Conservation (phyloP, 768 basidiomycete genomes). For the Myochromella boudieri region DNA sequence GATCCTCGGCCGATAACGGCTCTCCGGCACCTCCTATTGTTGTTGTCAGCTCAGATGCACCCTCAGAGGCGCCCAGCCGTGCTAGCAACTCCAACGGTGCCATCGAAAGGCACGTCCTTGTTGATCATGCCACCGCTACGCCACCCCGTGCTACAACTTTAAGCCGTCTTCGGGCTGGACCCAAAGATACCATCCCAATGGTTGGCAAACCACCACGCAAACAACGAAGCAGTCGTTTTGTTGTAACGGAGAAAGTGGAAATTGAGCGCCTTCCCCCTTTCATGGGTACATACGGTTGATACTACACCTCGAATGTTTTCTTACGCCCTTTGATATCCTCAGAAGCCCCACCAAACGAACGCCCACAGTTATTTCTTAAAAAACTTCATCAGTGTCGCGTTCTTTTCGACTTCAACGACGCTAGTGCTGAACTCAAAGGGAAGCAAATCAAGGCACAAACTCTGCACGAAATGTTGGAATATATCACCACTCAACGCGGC, state of each 20-base stretch:
- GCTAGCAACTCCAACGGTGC: conserved; percentile 37
- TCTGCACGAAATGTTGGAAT: conserved; percentile 97
- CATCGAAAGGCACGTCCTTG: conserved; percentile 47
- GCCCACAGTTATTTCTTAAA: conserved; percentile 87
- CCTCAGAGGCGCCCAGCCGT: conserved; percentile 47
- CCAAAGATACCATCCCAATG: conserved; percentile 96
- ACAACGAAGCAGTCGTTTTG: conserved; percentile 95
- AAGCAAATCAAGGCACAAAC: conserved; percentile 99
- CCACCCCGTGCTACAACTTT: conserved; percentile 70
- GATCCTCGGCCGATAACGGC: conserved; percentile 45
- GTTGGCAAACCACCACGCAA: conserved; percentile 96
- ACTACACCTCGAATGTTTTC: background rate
- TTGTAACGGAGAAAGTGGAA: conserved; percentile 94
- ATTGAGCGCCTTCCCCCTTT: conserved; percentile 94
- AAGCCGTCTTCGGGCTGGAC: conserved; percentile 74
- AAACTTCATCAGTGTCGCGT: conserved; percentile 97
- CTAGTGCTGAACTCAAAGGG: conserved; percentile 90
- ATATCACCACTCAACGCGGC: conserved; percentile 94
- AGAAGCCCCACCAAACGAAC: conserved; percentile 90
- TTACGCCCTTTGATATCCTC: conserved; percentile 17
- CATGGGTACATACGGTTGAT: conserved; percentile 54
- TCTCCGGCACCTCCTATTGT: conserved; percentile 78
- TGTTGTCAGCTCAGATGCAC: conserved; percentile 75
- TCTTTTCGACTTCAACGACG: conserved; percentile 98
- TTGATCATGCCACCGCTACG: conserved; percentile 49